These are phyloP conservation scores for Lablab purpureus DNA, from an alignment of 306 rosid species.

Conservation along the genomic window DNA sequence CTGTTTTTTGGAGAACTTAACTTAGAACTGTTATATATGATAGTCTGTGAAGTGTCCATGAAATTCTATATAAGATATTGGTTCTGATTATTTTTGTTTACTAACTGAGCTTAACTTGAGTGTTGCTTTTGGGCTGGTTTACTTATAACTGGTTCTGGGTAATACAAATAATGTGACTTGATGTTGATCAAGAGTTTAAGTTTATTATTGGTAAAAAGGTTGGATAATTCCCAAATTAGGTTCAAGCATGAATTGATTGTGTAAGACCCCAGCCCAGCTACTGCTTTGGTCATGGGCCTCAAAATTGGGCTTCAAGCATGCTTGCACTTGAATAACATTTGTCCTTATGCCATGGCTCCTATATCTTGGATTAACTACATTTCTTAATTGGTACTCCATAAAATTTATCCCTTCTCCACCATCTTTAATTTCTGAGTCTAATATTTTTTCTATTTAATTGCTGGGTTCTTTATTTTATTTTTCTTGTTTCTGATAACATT, in stretches of 20 bases:
- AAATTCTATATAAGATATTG: constrained; percentile 32
- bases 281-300: not conserved
- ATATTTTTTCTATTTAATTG: not conserved
- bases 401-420: constrained; percentile 20
- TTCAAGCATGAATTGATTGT: constrained; percentile 11
- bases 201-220: not conserved
- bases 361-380: constrained; percentile 14
- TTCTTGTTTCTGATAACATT: constrained; percentile 45
- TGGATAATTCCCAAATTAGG: constrained; percentile 9
- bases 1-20: constrained; percentile 10
- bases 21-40: constrained; percentile 21
- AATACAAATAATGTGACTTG: constrained; percentile 4
- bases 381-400: constrained; percentile 17
- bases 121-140: constrained; percentile 30
- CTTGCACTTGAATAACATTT: constrained; percentile 30
- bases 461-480: not conserved
- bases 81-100: constrained; percentile 18
- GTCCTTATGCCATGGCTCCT: not conserved
- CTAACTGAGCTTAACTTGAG: constrained; percentile 10
- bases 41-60: constrained; percentile 11
- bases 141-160: constrained; percentile 36
- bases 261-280: not conserved
- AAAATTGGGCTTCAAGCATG: constrained; percentile 7
- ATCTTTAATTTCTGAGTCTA: not conserved
- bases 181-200: not conserved